phyloP scores from a whole-genome alignment of 352 stramenopile genomes.

The Blastocystis sp. region DNA sequence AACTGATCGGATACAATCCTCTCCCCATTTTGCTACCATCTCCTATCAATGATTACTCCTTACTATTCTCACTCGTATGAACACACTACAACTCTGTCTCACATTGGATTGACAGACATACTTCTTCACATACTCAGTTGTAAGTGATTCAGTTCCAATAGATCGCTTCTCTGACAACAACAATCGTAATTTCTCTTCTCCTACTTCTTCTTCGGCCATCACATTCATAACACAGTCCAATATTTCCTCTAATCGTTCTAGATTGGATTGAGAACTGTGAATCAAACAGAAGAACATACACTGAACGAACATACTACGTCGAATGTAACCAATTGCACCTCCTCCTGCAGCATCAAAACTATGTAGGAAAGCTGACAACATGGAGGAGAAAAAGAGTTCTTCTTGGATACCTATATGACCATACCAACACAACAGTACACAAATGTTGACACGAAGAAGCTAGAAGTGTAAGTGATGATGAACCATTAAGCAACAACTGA shows the following conservation, averaged over 20 bases:
- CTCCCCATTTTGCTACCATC: background rate
- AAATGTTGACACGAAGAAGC: background rate
- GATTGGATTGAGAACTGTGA: background rate
- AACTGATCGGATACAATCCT: background rate
- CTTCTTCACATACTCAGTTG: conserved; percentile 28
- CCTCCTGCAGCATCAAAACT: conserved; percentile 47
- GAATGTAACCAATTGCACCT: conserved; percentile 29
- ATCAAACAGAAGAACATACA: conserved; percentile 36
- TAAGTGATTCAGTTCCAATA: background rate
- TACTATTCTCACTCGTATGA: background rate
- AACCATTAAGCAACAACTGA: conserved; percentile 2
- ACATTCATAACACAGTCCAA: conserved; percentile 34
- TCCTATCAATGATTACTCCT: background rate
- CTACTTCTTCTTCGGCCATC: conserved; percentile 26
- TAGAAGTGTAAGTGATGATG: background rate
- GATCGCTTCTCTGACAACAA: background rate
- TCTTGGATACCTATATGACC: background rate
- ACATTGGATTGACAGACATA: background rate
- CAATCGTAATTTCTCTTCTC: conserved; percentile 47
- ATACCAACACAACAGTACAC: background rate
- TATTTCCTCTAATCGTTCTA: conserved; percentile 19
- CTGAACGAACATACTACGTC: conserved; percentile 41
- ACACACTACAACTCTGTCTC: background rate
- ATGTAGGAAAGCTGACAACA: conserved; percentile 5
- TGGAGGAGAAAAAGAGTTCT: background rate